Conservation (phyloP, 176 grass and related monocot species). For the Thinopyrum elongatum region DNA sequence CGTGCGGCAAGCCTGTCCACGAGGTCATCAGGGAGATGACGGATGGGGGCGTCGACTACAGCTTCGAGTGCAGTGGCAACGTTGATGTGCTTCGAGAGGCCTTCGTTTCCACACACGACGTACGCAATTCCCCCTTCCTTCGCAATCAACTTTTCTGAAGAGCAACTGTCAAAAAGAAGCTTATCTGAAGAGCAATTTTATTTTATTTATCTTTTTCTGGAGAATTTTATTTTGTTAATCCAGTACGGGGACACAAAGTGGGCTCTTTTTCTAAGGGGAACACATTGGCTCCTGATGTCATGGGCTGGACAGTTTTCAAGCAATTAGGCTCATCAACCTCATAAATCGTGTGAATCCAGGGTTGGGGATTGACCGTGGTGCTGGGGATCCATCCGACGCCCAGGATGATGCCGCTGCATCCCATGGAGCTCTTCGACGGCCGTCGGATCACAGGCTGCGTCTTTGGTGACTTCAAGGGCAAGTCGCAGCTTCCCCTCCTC, state of each 20-base stretch:
- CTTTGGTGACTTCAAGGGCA: conserved; percentile 88
- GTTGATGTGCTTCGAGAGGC: conserved; percentile 65
- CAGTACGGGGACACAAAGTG: background rate
- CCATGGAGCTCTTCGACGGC: conserved; percentile 87
- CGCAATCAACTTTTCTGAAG: background rate
- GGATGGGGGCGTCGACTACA: conserved; percentile 73
- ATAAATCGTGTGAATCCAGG: conserved; percentile 13
- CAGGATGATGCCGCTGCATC: conserved; percentile 74
- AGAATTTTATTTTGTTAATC: background rate
- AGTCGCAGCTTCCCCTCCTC: conserved; percentile 65
- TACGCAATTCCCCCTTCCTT: background rate
- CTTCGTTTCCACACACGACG: conserved; percentile 80
- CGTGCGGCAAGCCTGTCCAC: conserved; percentile 47
- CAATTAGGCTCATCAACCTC: background rate
- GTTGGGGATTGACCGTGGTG: conserved; percentile 80
- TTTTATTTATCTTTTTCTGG: background rate
- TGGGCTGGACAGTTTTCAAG: background rate
- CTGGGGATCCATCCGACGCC: conserved; percentile 78
- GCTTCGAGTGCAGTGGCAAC: conserved; percentile 85
- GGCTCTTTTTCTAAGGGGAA: background rate
- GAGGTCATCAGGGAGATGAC: conserved; percentile 86
- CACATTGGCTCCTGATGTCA: background rate
- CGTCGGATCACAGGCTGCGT: conserved; percentile 56
- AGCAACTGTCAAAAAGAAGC: too few relatives aligned
- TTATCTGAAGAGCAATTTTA: background rate